Conservation (phyloP, 2,329 filamentous ascomycete genomes). For the Malbranchea zuffiana region DNA sequence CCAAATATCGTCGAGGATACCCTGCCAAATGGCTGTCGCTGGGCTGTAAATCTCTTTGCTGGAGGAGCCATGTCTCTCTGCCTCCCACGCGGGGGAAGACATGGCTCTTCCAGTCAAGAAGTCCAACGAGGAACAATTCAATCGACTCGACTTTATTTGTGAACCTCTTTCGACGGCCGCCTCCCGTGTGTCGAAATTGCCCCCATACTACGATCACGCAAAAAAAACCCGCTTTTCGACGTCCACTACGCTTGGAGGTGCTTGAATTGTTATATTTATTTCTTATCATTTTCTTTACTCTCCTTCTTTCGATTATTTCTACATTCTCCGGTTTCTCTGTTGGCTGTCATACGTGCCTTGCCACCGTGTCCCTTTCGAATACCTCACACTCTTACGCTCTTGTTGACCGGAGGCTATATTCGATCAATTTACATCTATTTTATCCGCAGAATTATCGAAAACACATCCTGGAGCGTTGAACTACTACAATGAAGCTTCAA, state of each 20-base stretch:
- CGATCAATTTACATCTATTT: no score
- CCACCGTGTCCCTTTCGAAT: neutral
- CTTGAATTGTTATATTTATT: conserved; percentile 18
- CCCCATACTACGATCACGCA: conserved; percentile 30
- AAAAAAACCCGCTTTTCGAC: conserved; percentile 27
- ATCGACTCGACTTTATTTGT: conserved; percentile 46
- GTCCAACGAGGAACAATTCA: conserved; percentile 60
- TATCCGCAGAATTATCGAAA: no score
- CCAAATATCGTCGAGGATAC: conserved; percentile 62
- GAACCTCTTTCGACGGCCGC: conserved; percentile 38
- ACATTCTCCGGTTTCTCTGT: neutral
- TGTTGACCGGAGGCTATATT: no score
- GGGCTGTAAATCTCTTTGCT: conserved; percentile 88
- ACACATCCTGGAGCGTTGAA: no score
- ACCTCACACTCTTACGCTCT: no score
- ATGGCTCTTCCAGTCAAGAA: conserved; percentile 58
- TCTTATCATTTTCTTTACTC: conserved; percentile 13
- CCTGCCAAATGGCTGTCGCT: conserved; percentile 67
- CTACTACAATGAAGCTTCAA: no score
- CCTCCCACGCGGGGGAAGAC: conserved; percentile 2
- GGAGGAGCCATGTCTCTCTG: conserved; percentile 33
- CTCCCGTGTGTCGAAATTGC: conserved; percentile 51
- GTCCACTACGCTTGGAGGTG: conserved; percentile 29
- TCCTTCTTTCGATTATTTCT: conserved; percentile 10
- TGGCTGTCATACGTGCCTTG: neutral